phyloP scores from a whole-genome alignment of 2,329 filamentous ascomycete genomes.

The Juglanconis oblonga region DNA sequence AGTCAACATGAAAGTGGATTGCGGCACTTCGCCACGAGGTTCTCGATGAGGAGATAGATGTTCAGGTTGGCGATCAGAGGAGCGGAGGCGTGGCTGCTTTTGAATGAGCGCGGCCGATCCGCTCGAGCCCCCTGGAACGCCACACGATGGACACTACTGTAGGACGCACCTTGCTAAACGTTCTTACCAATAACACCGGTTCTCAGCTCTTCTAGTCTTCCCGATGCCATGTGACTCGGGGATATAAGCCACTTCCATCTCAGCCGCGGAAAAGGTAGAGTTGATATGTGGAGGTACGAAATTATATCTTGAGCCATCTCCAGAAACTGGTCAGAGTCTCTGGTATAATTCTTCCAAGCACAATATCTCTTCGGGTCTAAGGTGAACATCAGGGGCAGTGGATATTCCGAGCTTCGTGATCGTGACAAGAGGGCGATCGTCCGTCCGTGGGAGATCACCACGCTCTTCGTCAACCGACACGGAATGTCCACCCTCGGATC shows the following conservation, averaged over 20 bases:
- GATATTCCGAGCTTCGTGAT: conserved; percentile 6
- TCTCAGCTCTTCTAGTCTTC: no score
- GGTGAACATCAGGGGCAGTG: not conserved
- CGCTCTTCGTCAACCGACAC: not conserved
- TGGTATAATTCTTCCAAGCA: conserved; percentile 5
- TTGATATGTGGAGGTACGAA: not conserved
- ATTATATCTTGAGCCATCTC: not conserved
- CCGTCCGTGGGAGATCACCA: not conserved
- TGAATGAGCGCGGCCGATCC: not conserved
- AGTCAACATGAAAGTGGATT: not conserved
- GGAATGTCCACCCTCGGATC: not conserved
- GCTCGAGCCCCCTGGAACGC: no score
- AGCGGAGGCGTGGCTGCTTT: not conserved
- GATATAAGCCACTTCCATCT: no score
- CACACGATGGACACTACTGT: no score
- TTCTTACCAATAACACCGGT: not conserved
- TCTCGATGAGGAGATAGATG: not conserved
- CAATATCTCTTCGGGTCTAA: conserved; percentile 7
- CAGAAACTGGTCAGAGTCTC: conserved; percentile 1
- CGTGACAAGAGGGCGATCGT: not conserved
- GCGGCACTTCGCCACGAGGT: not conserved
- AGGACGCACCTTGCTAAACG: not conserved
- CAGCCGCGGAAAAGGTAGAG: no score
- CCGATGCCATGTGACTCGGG: no score
- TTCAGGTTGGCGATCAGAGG: not conserved